Conservation (phyloP, 2,329 filamentous ascomycete species). For the Xylaria sp. region DNA sequence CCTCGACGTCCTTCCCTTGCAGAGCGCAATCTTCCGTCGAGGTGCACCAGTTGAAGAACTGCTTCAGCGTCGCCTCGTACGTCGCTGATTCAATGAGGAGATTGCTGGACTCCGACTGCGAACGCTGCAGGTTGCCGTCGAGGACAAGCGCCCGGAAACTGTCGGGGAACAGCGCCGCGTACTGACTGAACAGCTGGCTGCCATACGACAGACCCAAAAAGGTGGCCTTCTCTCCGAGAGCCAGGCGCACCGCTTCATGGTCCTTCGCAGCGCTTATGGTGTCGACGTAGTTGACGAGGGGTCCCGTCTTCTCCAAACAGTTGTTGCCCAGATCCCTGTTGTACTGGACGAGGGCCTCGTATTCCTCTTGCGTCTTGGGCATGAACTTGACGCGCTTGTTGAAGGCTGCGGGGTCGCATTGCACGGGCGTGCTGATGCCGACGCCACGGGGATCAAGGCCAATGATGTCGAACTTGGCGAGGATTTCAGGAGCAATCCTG, state of each 20-base stretch:
- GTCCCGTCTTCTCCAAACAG: conserved; percentile 53
- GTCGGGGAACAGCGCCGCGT: conserved; percentile 57
- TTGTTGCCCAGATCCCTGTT: conserved; percentile 54
- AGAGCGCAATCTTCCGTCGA: conserved; percentile 47
- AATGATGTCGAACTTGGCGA: conserved; percentile 54
- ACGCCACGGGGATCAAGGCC: conserved; percentile 57
- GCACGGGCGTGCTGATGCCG: conserved; percentile 53
- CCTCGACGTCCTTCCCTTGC: conserved; percentile 44
- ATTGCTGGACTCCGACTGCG: conserved; percentile 49
- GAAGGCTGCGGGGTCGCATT: conserved; percentile 52
- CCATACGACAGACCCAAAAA: conserved; percentile 58
- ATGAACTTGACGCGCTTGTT: conserved; percentile 52
- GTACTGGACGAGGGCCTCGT: conserved; percentile 51
- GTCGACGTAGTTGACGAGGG: conserved; percentile 55
- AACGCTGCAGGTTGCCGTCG: conserved; percentile 58
- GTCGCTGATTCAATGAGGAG: conserved; percentile 50
- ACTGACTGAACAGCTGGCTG: conserved; percentile 55
- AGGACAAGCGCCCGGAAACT: conserved; percentile 55
- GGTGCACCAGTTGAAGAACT: conserved; percentile 54
- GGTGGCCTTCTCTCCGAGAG: conserved; percentile 43
- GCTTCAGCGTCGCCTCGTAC: conserved; percentile 51
- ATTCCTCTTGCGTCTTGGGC: conserved; percentile 52
- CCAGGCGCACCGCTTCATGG: conserved; percentile 48
- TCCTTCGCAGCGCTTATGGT: conserved; percentile 50
- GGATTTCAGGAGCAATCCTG: conserved; percentile 42